phyloP scores from a whole-genome alignment of 768 basidiomycete genomes.

The Krasilnikovozyma curviuscula region DNA sequence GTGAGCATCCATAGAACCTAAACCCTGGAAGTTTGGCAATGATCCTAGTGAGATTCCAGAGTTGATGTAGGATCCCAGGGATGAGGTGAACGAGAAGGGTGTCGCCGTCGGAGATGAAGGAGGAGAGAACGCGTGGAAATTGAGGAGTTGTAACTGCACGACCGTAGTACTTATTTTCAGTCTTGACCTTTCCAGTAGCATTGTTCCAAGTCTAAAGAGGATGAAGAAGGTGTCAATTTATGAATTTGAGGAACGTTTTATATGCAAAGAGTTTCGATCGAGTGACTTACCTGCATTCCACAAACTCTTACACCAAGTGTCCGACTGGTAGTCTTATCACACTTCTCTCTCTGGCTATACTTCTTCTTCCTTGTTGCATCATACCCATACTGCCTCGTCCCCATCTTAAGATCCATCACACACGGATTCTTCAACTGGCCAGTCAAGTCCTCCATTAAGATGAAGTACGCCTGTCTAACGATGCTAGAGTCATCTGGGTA shows the following conservation, averaged over 20 bases:
- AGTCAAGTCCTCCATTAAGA: constrained; percentile 96
- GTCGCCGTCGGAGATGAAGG: constrained; percentile 71
- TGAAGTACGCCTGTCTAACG: constrained; percentile 88
- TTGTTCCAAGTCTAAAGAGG: constrained; percentile 70
- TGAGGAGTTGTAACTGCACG: constrained; percentile 71
- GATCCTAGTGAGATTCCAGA: constrained; percentile 84
- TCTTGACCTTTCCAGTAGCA: constrained; percentile 58
- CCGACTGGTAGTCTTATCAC: constrained; percentile 83
- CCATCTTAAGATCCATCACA: constrained; percentile 97
- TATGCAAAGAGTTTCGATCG: background rate
- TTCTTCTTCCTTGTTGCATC: constrained; percentile 82
- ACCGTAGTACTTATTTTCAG: constrained; percentile 92
- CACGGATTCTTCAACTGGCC: constrained; percentile 78
- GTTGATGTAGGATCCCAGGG: constrained; percentile 68
- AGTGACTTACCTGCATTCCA: constrained; percentile 79
- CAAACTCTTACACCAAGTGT: constrained; percentile 80
- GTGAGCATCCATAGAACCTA: constrained; percentile 91
- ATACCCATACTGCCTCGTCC: constrained; percentile 95
- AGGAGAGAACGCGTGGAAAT: constrained; percentile 59
- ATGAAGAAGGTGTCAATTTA: background rate
- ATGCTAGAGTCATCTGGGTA: constrained; percentile 17
- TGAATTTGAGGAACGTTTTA: background rate
- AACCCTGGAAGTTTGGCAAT: constrained; percentile 78
- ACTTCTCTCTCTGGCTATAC: constrained; percentile 96
- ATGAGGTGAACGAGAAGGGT: constrained; percentile 75